These are phyloP conservation scores for Rachicladosporium sp. DNA, from an alignment of 2,329 filamentous ascomycete species.

Conservation along the genomic window DNA sequence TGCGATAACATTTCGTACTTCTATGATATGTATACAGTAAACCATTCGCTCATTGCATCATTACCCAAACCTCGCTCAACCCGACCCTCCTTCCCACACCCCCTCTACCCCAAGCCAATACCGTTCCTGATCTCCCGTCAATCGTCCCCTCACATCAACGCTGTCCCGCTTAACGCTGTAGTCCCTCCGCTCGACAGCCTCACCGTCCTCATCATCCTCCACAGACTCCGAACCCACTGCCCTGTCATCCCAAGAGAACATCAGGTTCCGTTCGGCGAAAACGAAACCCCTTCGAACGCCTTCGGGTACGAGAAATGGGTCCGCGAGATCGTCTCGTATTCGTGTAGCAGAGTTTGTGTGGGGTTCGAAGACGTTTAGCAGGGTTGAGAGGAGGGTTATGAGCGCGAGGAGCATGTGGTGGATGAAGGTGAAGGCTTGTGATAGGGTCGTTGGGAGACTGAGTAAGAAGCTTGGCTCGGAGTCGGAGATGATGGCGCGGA, in stretches of 20 bases:
- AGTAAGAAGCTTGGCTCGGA: constrained; percentile 9
- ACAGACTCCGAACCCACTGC: constrained; percentile 5
- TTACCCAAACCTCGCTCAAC: no score
- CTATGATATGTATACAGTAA: no score
- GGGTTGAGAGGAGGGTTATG: constrained; percentile 6
- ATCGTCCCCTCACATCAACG: constrained; percentile 10
- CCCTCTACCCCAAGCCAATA: constrained; percentile 19
- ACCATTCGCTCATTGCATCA: no score
- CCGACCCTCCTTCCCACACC: constrained; percentile 14
- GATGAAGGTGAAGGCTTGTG: constrained; percentile 9
- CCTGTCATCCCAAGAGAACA: constrained; percentile 16
- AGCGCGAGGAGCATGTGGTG: constrained; percentile 8
- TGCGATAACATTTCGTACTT: no score
- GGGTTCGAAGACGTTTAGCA: constrained; percentile 5
- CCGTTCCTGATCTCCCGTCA: constrained; percentile 17
- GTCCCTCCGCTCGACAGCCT: constrained; percentile 9
- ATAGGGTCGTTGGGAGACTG: constrained; percentile 1
- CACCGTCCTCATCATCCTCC: not conserved
- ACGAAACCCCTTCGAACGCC: constrained; percentile 16
- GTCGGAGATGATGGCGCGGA: constrained; percentile 16
- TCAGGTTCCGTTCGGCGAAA: constrained; percentile 15
- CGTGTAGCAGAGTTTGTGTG: constrained; percentile 6
- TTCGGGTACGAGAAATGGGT: constrained; percentile 10
- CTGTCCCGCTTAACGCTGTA: constrained; percentile 10
- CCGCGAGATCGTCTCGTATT: constrained; percentile 12